phyloP scores from a whole-genome alignment of 1,284 basidiomycete species.

The Albatrellus sp. region DNA sequence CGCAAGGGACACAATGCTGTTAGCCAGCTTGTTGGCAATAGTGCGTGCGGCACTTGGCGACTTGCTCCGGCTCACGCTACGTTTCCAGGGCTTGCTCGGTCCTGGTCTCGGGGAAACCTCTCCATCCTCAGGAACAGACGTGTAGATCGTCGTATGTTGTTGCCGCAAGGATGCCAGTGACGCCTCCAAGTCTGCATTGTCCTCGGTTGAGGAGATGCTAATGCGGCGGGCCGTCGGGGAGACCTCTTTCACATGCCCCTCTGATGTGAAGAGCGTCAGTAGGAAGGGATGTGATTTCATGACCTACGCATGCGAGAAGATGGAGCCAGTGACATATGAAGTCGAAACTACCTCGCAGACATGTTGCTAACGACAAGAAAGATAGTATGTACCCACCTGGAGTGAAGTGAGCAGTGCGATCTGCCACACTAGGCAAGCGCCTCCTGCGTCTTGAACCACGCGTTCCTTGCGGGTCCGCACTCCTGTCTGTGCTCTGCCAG shows the following conservation, averaged over 20 bases:
- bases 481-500: conserved; percentile 10
- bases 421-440: conserved; percentile 7
- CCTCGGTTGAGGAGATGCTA: conserved; percentile 42
- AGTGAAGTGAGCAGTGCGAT: not conserved
- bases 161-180: conserved; percentile 24
- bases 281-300: not conserved
- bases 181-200: conserved; percentile 30
- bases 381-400: too few relatives aligned
- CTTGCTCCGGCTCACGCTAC: conserved; percentile 15
- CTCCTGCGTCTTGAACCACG: conserved; percentile 9
- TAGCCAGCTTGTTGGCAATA: conserved; percentile 37
- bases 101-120: conserved; percentile 6
- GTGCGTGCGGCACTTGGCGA: conserved; percentile 26
- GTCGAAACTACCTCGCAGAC: not conserved
- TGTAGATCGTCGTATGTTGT: conserved; percentile 4
- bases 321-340: too few relatives aligned
- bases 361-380: not conserved
- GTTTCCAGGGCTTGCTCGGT: not conserved
- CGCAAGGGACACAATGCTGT: conserved; percentile 34
- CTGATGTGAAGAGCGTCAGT: conserved; percentile 1
- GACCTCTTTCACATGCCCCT: conserved; percentile 13
- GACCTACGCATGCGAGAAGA: too few relatives aligned
- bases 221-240: conserved; percentile 23
- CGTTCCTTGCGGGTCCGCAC: conserved; percentile 10
- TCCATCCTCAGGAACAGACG: conserved; percentile 11